Percentiles rank a stretch among this genome's conserved stretches.
Evolutionary conservation across 2,329 filamentous ascomycete genomes (phyloP).

Genomic region (Alternaria consortialis): DNA sequence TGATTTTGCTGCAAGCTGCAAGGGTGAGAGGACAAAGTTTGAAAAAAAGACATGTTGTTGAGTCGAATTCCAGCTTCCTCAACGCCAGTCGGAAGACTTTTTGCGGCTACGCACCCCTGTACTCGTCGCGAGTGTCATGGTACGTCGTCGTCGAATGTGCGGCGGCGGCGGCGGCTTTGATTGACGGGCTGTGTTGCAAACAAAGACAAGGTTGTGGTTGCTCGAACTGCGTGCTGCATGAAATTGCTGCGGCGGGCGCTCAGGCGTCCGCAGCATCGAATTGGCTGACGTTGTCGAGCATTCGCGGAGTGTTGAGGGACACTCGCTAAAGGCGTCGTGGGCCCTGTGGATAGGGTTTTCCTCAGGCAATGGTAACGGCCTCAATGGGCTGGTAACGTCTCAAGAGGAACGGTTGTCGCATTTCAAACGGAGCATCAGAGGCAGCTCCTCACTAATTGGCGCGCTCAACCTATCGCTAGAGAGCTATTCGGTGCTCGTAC

Average conservation of each 20-base stretch:
- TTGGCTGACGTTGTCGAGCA: conserved; percentile 17
- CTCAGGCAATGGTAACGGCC: conserved; percentile 9
- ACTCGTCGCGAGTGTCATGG: conserved; percentile 1
- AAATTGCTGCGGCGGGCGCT: conserved; percentile 25
- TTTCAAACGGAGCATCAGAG: conserved; percentile 8
- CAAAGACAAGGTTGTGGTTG: conserved; percentile 34
- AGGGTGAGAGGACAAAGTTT: not conserved
- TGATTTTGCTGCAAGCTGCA: not conserved
- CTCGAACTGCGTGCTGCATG: conserved; percentile 29
- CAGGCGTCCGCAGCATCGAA: conserved; percentile 25
- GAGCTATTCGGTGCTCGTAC: conserved; percentile 3
- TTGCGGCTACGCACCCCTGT: conserved; percentile 8
- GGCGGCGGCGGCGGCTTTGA: conserved; percentile 21
- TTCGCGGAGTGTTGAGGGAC: conserved; percentile 11
- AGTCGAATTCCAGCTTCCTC: not conserved
- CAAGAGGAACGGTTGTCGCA: conserved; percentile 8
- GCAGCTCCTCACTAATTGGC: conserved; percentile 1
- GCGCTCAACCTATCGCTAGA: not conserved
- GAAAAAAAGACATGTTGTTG: conserved; percentile 3
- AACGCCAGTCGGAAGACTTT: conserved; percentile 8
- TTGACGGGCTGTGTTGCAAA: conserved; percentile 44
- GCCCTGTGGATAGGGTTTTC: conserved; percentile 1
- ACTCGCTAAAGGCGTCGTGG: conserved; percentile 7
- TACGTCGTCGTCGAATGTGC: conserved; percentile 5
- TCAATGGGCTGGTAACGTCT: conserved; percentile 7